Conservation (phyloP, 1,139 yeast genomes). For the Scheffersomyces cryptocercus region DNA sequence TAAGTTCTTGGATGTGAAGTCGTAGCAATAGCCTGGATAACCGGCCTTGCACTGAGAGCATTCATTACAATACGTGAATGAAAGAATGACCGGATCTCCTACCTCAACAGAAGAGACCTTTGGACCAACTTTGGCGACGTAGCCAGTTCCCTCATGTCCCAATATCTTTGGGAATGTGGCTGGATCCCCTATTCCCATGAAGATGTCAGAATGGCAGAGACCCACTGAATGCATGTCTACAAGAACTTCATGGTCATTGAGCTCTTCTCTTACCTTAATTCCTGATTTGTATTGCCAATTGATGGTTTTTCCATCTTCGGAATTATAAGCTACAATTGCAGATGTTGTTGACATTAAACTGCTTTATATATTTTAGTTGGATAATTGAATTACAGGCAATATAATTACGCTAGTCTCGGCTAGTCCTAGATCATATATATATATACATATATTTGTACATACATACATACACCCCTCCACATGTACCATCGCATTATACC, state of each 20-base stretch:
- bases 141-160: slow-evolving; percentile 6
- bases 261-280: slow-evolving; percentile 4
- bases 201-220: slow-evolving; percentile 5
- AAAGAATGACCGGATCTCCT: slow-evolving; percentile 6
- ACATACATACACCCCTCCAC: no score
- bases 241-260: slow-evolving; percentile 4
- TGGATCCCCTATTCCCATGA: neutral
- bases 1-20: slow-evolving; percentile 1
- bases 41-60: slow-evolving; percentile 1
- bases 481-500: no score
- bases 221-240: slow-evolving; percentile 6
- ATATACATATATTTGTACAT: no score
- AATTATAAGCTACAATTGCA: slow-evolving; percentile 5
- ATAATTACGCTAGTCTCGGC: no score
- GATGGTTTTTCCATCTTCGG: slow-evolving; percentile 2
- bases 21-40: slow-evolving; percentile 1
- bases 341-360: neutral
- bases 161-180: slow-evolving; percentile 1
- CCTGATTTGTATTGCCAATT: slow-evolving; percentile 3
- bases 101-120: slow-evolving; percentile 1
- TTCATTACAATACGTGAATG: slow-evolving; percentile 2
- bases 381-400: no score
- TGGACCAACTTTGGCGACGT: slow-evolving; percentile 3
- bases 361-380: no score
- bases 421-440: no score